Base-by-base conservation (phyloP, 2,329 filamentous ascomycete species). In the Penicillium sp. region DNA sequence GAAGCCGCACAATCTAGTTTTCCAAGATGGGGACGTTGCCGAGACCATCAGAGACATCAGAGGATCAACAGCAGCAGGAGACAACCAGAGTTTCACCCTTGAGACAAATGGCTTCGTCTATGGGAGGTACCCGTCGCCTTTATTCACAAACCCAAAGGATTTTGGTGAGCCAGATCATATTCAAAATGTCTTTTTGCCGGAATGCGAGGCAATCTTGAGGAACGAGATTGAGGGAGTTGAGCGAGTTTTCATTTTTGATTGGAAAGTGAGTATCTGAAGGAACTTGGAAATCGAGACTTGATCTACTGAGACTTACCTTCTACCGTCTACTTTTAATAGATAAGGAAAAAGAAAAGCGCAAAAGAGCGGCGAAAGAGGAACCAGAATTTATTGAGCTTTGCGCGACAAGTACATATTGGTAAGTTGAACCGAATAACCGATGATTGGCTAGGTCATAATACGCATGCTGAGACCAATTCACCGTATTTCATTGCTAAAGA, bases 301-400 rank as follows among this genome's bases (percentile, higher is more conserved):
- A 37, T 37, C 34, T 37, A 37, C n/a, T 10, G 34, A 37, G 16
- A 10, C 34, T 37, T n/a, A 37, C 16, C 34, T 37, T 37, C 16
- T 4, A n/a, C 8, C 34, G 4, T 29, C 9, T 24, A 20, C n/a
- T 31, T 24, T 22, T 40, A 14, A 29, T 40, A 57, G 55, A 49
- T 57, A 13, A 46, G 55, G 7, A 57, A 57, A 20, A 44, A 22
- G 29, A 57, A 57, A 37, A 54, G 55, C 20, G 55, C 55, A 10
- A 57, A 57, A n/a, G 55, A 57, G 39, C 46, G 40, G 42, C 34
- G 55, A 43, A 26, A 14, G 20, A 50, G 50, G 26, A 57, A 57
- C 9, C 38, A 22, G 0, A 49, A 57, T 43, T 24, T 57, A n/a
- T 22, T 43, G 46, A 31, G 40, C 9, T 57, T 57, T 43, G 55